Evolutionary conservation across 2,329 filamentous ascomycete species (phyloP).

Genomic region (Cytospora chrysosperma): DNA sequence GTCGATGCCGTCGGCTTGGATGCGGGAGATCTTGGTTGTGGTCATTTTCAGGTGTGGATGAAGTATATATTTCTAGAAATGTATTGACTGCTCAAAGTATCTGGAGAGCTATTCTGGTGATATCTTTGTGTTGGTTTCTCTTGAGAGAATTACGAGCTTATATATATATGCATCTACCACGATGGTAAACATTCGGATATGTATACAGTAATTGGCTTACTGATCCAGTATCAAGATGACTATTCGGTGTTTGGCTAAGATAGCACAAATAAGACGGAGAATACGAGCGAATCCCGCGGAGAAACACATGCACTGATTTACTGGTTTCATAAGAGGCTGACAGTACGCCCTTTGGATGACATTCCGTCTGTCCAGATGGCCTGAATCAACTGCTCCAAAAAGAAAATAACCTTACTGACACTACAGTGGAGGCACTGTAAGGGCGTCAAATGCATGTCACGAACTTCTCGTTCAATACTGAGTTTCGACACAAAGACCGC

Average conservation of each 20-base stretch:
- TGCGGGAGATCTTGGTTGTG: conserved; percentile 24
- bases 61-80: neutral
- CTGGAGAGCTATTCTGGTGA: neutral
- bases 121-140: neutral
- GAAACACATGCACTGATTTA: neutral
- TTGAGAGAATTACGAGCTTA: neutral
- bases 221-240: neutral
- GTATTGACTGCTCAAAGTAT: neutral
- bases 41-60: neutral
- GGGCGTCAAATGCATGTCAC: neutral
- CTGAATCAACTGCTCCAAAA: neutral
- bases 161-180: neutral
- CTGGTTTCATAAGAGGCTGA: neutral
- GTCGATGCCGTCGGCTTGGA: conserved; percentile 36
- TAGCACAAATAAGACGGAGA: neutral
- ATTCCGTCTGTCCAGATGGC: neutral
- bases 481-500: too few relatives aligned
- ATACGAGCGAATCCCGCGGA: neutral
- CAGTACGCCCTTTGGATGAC: neutral
- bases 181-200: too few relatives aligned
- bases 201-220: too few relatives aligned
- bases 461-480: too few relatives aligned
- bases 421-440: neutral
- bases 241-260: neutral
- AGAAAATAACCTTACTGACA: neutral